phyloP scores from a whole-genome alignment of 768 basidiomycete species.

The Arthromyces matolae region DNA sequence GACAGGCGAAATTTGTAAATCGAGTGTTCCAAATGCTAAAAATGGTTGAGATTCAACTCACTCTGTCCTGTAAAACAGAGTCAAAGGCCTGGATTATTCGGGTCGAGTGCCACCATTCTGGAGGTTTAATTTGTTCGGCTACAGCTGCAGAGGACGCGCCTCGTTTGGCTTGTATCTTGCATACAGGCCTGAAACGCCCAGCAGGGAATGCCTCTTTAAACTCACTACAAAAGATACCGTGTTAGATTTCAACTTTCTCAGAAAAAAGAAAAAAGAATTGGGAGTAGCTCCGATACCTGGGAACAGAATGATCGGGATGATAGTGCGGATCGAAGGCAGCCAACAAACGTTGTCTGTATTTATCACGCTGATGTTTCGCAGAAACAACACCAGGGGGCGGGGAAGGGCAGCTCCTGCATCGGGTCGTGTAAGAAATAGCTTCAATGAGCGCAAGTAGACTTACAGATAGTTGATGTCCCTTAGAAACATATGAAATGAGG shows the following conservation, averaged over 20 bases:
- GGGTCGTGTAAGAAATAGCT: slow-evolving; percentile 10
- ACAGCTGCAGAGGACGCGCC: slow-evolving; percentile 77
- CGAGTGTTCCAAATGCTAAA: too few species aligned
- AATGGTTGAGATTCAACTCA: slow-evolving; percentile 20
- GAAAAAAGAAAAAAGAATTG: slow-evolving; percentile 9
- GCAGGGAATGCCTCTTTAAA: slow-evolving; percentile 95
- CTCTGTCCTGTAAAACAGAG: slow-evolving; percentile 80
- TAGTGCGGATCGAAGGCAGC: slow-evolving; percentile 82
- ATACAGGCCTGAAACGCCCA: slow-evolving; percentile 85
- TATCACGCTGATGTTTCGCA: slow-evolving; percentile 74
- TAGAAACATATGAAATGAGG: slow-evolving; percentile 5
- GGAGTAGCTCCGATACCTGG: too few species aligned
- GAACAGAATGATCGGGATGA: slow-evolving; percentile 84
- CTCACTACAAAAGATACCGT: slow-evolving; percentile 49
- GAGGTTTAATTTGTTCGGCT: slow-evolving; percentile 85
- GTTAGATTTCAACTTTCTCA: slow-evolving; percentile 2
- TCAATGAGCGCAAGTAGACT: slow-evolving; percentile 22
- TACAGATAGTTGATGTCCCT: slow-evolving; percentile 83
- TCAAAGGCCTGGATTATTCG: slow-evolving; percentile 91
- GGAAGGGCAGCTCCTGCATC: slow-evolving; percentile 66
- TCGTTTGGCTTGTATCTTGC: slow-evolving; percentile 84
- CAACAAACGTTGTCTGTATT: slow-evolving; percentile 68
- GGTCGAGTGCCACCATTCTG: slow-evolving; percentile 93
- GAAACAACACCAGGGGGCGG: slow-evolving; percentile 77
- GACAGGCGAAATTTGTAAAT: too few species aligned